Base-by-base conservation (phyloP, 306 rosid species). In the Crotalaria pallida region DNA sequence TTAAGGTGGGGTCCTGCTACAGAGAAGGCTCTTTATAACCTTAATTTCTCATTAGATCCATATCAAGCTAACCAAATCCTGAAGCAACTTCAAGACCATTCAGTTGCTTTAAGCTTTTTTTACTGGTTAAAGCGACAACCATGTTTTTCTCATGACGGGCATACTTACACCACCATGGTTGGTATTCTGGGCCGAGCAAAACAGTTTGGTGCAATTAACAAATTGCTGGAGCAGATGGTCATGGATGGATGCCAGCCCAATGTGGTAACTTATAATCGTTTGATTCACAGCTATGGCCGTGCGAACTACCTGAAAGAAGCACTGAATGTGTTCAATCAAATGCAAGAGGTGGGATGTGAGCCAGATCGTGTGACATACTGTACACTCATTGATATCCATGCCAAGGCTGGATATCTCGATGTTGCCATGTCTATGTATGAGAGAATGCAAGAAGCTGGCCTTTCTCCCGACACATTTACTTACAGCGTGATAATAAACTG, bases 281-380 rank as follows among this genome's bases (percentile, higher is more conserved):
- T 93, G 45, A 93, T 93, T 84, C 96, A 93, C 79, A 84, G 93
- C 65, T 93, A 93, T 76, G 97, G 97, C 44, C 90, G 96, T 5
- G 98, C 98, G 12, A 93, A 93, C 92, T 90, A 85, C 77, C 82
- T 93, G 75, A 83, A 83, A 79, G 90, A 90, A 21, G 98, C 98
- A 9, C 79, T 88, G 52, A 78, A 74, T 16, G 92, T 90, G 64
- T 93, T 93, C 84, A 81, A 80, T 57, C 86, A 79, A 84, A 93
- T 93, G 98, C 94, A 85, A 70, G 85, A 77, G 80, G 84, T 72
- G 23, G 86, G 85, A 62, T 85, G 96, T 19, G 81, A 88, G 65
- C 98, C 97, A 34, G 98, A 93, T 72, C 96, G 98, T 18, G 98
- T 90, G 72, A 93, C 97, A 10, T 93, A 88, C 83, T 93, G 94